phyloP scores from a whole-genome alignment of 805 yeast genomes.

The Ogataea paraovalis region DNA sequence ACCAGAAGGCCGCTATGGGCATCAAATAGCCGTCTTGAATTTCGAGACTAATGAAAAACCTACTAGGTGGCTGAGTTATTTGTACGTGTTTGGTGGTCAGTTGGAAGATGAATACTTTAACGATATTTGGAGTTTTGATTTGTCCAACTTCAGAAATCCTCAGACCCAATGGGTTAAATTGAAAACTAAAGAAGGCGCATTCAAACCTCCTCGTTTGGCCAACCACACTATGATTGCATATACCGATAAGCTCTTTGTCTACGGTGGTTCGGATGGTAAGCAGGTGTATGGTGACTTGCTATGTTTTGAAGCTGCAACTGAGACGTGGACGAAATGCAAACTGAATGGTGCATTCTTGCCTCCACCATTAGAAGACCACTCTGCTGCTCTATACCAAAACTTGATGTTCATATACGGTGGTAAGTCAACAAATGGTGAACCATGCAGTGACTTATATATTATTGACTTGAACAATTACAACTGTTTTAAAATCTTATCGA shows the following conservation, averaged over 20 bases:
- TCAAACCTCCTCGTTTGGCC: slow-evolving; percentile 74
- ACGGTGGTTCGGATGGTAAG: slow-evolving; percentile 81
- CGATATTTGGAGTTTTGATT: slow-evolving; percentile 82
- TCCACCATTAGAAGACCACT: slow-evolving; percentile 87
- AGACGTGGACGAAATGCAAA: slow-evolving; percentile 66
- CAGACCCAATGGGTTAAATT: slow-evolving; percentile 81
- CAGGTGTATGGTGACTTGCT: slow-evolving; percentile 72
- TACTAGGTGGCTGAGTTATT: slow-evolving; percentile 40
- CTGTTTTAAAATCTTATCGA: slow-evolving; percentile 55
- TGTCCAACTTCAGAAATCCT: slow-evolving; percentile 79
- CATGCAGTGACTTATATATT: slow-evolving; percentile 64
- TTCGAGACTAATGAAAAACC: slow-evolving; percentile 41
- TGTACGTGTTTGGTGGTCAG: slow-evolving; percentile 94
- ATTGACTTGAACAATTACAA: slow-evolving; percentile 66
- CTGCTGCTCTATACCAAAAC: slow-evolving; percentile 75
- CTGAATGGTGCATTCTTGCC: slow-evolving; percentile 66
- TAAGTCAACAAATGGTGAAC: slow-evolving; percentile 66
- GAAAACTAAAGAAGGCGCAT: slow-evolving; percentile 36
- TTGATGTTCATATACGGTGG: slow-evolving; percentile 88
- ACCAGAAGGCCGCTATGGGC: slow-evolving; percentile 94
- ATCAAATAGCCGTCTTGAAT: slow-evolving; percentile 75
- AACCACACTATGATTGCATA: slow-evolving; percentile 86
- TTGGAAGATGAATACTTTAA: slow-evolving; percentile 74
- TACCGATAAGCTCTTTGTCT: slow-evolving; percentile 75
- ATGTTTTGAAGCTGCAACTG: slow-evolving; percentile 66